These are phyloP conservation scores for Umbilicus rupestris DNA, from an alignment of 164 flowering plant genomes.

Conservation along the genomic window DNA sequence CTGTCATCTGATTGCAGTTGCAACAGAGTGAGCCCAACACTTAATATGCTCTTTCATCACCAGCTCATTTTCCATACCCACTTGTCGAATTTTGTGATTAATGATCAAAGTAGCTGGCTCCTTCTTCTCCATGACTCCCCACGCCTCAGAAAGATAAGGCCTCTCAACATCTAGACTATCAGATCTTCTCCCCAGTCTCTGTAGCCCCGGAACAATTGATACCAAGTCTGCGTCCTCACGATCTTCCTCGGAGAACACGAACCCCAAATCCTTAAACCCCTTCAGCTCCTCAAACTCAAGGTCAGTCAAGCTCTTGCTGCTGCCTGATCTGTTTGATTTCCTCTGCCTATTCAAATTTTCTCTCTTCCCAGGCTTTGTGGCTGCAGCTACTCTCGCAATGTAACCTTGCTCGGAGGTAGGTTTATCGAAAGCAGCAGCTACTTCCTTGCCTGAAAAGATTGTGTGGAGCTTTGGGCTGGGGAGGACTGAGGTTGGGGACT, in stretches of 20 bases:
- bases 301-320: slow-evolving; percentile 3
- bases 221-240: neutral
- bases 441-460: slow-evolving; percentile 1
- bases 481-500: slow-evolving; percentile 6
- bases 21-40: slow-evolving; percentile 1
- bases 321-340: neutral
- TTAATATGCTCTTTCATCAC: neutral
- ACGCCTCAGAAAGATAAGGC: slow-evolving; percentile 6
- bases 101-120: slow-evolving; percentile 1
- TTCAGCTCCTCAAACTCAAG: slow-evolving; percentile 6
- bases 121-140: neutral
- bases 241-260: slow-evolving; percentile 1
- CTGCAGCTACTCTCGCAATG: neutral
- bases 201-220: slow-evolving; percentile 1
- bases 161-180: neutral
- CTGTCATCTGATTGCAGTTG: neutral
- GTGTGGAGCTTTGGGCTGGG: neutral
- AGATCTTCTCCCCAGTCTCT: neutral
- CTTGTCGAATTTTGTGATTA: neutral
- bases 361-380: neutral
- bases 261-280: slow-evolving; percentile 1
- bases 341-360: neutral
- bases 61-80: neutral
- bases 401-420: neutral
- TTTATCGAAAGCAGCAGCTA: neutral